Evolutionary conservation across 1,284 basidiomycete species (phyloP).

Genomic region (Austroboletus sp.): DNA sequence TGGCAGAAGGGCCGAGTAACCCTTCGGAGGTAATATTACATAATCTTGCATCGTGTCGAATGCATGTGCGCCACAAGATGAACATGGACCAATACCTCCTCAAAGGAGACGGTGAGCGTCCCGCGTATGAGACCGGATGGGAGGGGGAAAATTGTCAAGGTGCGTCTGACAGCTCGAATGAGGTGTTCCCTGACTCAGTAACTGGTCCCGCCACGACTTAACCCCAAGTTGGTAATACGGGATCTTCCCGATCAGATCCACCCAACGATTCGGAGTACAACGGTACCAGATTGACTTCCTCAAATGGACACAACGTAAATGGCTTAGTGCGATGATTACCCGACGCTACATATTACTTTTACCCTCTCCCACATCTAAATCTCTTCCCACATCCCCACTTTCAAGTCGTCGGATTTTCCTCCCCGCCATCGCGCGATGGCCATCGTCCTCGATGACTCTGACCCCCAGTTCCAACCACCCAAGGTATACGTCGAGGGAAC

Average conservation of each 20-base stretch:
- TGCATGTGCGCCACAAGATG: no score
- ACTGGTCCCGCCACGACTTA: neutral
- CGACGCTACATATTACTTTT: no score
- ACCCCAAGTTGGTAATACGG: neutral
- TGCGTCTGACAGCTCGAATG: no score
- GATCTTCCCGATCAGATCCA: neutral
- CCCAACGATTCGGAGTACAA: neutral
- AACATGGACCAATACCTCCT: no score
- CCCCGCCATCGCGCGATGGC: conserved; percentile 12
- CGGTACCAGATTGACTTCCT: neutral
- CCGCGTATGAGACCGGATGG: no score
- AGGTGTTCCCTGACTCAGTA: no score
- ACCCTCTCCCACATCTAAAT: neutral
- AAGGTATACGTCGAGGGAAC: conserved; percentile 26
- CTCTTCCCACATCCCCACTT: conserved; percentile 1
- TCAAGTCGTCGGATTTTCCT: conserved; percentile 1
- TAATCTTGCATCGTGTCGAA: no score
- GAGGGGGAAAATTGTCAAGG: no score
- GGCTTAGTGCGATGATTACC: neutral
- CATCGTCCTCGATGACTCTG: conserved; percentile 4
- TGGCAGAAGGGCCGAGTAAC: no score
- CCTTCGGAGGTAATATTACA: no score
- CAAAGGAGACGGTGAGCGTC: no score
- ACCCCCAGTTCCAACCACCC: conserved; percentile 15
- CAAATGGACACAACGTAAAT: conserved; percentile 3